These are phyloP conservation scores for Clathrospora elynae DNA, from an alignment of 2,329 filamentous ascomycete genomes.

Conservation along the genomic window DNA sequence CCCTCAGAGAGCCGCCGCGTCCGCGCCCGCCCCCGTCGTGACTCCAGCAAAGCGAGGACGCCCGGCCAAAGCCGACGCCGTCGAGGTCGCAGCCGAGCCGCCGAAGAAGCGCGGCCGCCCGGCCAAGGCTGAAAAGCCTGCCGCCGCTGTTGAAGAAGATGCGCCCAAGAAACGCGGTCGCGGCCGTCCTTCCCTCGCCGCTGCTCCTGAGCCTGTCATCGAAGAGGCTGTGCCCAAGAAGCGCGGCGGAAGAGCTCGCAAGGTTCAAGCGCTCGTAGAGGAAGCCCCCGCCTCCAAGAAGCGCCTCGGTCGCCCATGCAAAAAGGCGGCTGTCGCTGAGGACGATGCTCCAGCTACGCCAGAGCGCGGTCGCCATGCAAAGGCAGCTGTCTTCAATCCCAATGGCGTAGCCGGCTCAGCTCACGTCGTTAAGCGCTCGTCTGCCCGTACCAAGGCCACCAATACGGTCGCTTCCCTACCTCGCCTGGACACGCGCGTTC, in stretches of 20 bases:
- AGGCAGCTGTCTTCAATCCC: slow-evolving; percentile 16
- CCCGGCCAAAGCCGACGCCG: slow-evolving; percentile 13
- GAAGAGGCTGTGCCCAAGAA: slow-evolving; percentile 15
- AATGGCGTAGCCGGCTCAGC: slow-evolving; percentile 26
- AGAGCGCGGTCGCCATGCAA: slow-evolving; percentile 24
- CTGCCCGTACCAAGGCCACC: slow-evolving; percentile 13
- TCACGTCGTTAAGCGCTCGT: slow-evolving; percentile 29
- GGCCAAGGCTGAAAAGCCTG: slow-evolving; percentile 15
- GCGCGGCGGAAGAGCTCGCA: slow-evolving; percentile 13
- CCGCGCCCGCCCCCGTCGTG: slow-evolving; percentile 9
- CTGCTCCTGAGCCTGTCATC: slow-evolving; percentile 7
- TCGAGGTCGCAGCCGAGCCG: slow-evolving; percentile 7
- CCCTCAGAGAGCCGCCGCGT: slow-evolving; percentile 16
- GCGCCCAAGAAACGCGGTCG: slow-evolving; percentile 23
- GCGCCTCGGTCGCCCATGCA: slow-evolving; percentile 14
- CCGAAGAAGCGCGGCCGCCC: slow-evolving; percentile 34
- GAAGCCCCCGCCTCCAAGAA: slow-evolving; percentile 15
- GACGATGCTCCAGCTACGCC: slow-evolving; percentile 8
- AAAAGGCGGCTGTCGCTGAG: slow-evolving; percentile 6
- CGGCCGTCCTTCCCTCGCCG: slow-evolving; percentile 18
- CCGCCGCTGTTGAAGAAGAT: slow-evolving; percentile 11
- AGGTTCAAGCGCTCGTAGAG: slow-evolving; percentile 5
- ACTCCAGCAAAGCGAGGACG: slow-evolving; percentile 25
- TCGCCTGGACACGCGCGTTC: slow-evolving; percentile 28
- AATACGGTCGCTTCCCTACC: slow-evolving; percentile 11